Conservation (phyloP, 164 flowering plant species). For the Magnolia changhungtana region DNA sequence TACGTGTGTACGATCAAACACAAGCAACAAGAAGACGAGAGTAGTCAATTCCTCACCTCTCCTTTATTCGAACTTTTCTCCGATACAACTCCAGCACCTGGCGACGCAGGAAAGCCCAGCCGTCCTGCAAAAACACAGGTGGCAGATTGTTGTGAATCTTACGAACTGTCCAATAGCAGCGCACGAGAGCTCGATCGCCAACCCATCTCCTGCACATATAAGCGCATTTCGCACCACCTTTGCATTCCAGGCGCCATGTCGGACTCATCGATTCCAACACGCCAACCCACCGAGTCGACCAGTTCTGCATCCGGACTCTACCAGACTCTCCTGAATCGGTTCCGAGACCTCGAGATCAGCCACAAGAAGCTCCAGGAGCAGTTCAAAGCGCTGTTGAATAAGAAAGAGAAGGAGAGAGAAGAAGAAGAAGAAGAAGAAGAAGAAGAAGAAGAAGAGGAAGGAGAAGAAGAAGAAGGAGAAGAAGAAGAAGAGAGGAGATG, state of each 20-base stretch:
- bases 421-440: slow-evolving; percentile 1
- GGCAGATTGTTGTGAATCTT: neutral
- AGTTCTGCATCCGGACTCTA: neutral
- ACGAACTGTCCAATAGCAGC: neutral
- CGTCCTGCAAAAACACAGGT: neutral
- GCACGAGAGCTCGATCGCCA: neutral
- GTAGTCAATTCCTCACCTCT: too few relatives aligned
- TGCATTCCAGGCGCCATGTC: neutral
- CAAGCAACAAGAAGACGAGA: too few relatives aligned
- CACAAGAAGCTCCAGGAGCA: slow-evolving; percentile 44
- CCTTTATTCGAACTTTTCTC: too few relatives aligned
- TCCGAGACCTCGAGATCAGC: slow-evolving; percentile 47
- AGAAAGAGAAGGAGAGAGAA: slow-evolving; percentile 15
- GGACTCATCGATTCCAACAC: neutral
- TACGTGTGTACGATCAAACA: too few relatives aligned
- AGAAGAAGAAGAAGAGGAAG: slow-evolving; percentile 14
- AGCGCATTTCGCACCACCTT: neutral
- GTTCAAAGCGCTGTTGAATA: slow-evolving; percentile 27
- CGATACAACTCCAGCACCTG: neutral
- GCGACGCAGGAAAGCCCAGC: neutral
- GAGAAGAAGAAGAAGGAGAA: neutral
- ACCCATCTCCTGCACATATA: neutral
- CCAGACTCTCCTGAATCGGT: slow-evolving; percentile 34
- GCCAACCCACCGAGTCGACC: neutral
- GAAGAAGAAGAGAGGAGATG: neutral